Conservation (phyloP, 148 eudicot species). For the Rhododendron molle region DNA sequence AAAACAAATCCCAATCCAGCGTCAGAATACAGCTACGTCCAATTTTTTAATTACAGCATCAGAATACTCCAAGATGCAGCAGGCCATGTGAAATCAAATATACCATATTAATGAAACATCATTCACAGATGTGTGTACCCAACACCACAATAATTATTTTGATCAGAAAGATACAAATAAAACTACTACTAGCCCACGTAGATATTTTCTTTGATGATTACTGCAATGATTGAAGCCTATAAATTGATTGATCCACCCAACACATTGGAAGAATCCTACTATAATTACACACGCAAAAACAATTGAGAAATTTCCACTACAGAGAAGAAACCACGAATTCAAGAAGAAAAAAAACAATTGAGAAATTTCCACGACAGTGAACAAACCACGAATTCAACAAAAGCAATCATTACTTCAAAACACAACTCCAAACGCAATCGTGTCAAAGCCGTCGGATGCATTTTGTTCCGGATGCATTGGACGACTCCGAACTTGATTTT, state of each 20-base stretch:
- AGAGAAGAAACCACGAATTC: neutral
- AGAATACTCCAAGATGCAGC: neutral
- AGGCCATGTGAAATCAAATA: neutral
- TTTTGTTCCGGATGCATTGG: neutral
- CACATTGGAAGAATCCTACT: neutral
- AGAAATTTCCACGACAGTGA: neutral
- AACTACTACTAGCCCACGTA: neutral
- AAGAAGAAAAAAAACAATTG: neutral
- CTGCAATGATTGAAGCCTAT: neutral
- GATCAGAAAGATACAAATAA: neutral
- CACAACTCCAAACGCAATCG: no score
- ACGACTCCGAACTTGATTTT: neutral
- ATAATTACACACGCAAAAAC: neutral
- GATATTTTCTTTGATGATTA: neutral
- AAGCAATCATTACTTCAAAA: neutral
- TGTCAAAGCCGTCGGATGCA: neutral
- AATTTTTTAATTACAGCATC: neutral
- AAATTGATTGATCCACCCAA: neutral
- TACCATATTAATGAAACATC: neutral
- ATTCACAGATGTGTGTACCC: neutral
- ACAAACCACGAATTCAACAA: neutral
- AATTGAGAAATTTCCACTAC: neutral
- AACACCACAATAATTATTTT: neutral
- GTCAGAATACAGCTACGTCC: conserved; percentile 1
- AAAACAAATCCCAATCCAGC: neutral